These are phyloP conservation scores for Leishmania tropica DNA, from an alignment of 208 protist species.

Conservation along the genomic window DNA sequence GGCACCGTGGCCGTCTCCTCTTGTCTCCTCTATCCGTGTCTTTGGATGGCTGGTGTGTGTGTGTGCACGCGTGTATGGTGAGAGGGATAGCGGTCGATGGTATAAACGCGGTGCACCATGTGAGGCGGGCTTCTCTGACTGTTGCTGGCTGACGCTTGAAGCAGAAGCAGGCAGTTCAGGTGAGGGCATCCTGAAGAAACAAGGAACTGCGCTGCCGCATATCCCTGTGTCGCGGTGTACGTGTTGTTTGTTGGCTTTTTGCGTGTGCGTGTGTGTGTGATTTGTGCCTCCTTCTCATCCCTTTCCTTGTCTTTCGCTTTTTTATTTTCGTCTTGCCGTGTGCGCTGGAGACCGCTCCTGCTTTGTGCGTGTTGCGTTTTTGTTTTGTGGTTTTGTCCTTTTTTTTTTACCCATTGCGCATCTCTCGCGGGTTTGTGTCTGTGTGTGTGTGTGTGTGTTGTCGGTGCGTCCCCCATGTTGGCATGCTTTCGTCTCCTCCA, in stretches of 20 bases:
- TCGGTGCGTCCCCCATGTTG: background rate
- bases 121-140: background rate
- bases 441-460: background rate
- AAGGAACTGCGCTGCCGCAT: background rate
- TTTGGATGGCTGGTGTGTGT: background rate
- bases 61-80: background rate
- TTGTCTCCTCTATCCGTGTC: background rate
- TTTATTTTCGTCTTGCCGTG: background rate
- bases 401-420: background rate
- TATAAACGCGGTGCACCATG: no score
- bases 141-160: background rate
- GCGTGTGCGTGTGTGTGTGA: background rate
- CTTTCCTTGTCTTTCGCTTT: background rate
- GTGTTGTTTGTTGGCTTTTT: constrained; percentile 1
- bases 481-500: background rate
- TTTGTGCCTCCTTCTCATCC: background rate
- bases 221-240: constrained; percentile 11
- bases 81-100: background rate
- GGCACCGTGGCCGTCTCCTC: background rate
- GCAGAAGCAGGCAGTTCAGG: background rate
- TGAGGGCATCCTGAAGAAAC: background rate
- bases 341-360: constrained; percentile 1
- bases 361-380: constrained; percentile 11
- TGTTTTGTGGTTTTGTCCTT: background rate
- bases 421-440: background rate